Conservation (phyloP, 1,284 basidiomycete species). For the Apiotrichum domesticum region DNA sequence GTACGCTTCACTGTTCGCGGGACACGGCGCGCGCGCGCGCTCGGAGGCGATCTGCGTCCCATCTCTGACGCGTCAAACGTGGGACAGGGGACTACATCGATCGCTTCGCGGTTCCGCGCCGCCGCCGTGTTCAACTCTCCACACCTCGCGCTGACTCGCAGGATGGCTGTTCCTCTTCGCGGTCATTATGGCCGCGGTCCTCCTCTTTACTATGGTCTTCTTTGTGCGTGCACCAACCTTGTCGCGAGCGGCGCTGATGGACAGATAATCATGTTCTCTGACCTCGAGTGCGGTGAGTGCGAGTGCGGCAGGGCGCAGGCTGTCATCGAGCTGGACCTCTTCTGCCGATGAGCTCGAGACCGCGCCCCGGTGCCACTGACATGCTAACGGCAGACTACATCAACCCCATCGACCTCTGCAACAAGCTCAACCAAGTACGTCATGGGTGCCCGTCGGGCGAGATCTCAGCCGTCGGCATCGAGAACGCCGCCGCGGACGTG, state of each 20-base stretch:
- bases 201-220: constrained; percentile 96
- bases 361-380: constrained; percentile 2
- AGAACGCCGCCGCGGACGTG: not conserved
- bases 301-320: no score
- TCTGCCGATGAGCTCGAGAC: no score
- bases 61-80: no score
- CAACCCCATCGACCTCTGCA: constrained; percentile 99
- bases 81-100: no score
- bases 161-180: constrained; percentile 93
- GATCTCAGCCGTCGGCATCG: no score
- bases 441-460: not conserved
- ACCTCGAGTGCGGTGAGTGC: constrained; percentile 71
- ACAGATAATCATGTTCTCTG: constrained; percentile 99
- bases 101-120: no score
- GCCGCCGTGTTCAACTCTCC: no score
- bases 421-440: constrained; percentile 92
- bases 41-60: no score
- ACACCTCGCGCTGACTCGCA: constrained; percentile 38
- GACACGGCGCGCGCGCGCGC: no score
- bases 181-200: constrained; percentile 83
- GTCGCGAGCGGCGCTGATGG: constrained; percentile 1
- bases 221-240: constrained; percentile 64
- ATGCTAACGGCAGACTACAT: constrained; percentile 64
- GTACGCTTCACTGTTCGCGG: constrained; percentile 13
- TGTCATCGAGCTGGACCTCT: no score